These are phyloP conservation scores for Isabelozyma rhagii DNA, from an alignment of 805 yeast species.

Conservation along the genomic window DNA sequence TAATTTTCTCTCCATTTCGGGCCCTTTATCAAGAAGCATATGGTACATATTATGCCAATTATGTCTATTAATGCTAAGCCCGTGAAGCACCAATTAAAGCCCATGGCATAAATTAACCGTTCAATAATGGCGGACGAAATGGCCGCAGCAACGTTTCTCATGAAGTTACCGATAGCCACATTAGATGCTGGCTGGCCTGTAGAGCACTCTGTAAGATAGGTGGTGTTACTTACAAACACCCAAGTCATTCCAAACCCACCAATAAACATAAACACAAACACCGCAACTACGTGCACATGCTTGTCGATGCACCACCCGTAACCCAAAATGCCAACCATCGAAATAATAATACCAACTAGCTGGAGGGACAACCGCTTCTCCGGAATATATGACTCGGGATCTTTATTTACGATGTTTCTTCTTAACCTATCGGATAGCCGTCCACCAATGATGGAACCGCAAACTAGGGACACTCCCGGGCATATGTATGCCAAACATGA, in stretches of 20 bases:
- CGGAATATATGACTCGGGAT: slow-evolving; percentile 31
- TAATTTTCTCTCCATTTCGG: too few relatives aligned
- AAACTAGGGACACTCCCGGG: slow-evolving; percentile 48
- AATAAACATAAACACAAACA: slow-evolving; percentile 43
- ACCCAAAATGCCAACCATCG: slow-evolving; percentile 44
- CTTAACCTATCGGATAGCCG: slow-evolving; percentile 41
- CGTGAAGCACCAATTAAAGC: slow-evolving; percentile 54
- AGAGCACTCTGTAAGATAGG: slow-evolving; percentile 51
- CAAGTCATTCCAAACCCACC: slow-evolving; percentile 55
- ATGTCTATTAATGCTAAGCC: slow-evolving; percentile 40
- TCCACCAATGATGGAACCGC: slow-evolving; percentile 51
- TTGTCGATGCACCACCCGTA: slow-evolving; percentile 52
- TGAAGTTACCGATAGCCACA: slow-evolving; percentile 52
- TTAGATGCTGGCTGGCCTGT: slow-evolving; percentile 49
- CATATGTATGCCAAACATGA: slow-evolving; percentile 48
- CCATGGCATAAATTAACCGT: slow-evolving; percentile 30
- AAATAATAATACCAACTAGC: slow-evolving; percentile 38
- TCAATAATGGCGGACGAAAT: slow-evolving; percentile 46
- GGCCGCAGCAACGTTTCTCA: slow-evolving; percentile 54
- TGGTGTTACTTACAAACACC: slow-evolving; percentile 51
- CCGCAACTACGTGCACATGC: slow-evolving; percentile 32
- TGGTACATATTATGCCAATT: slow-evolving; percentile 12
- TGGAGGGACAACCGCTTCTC: slow-evolving; percentile 47
- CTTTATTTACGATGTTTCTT: slow-evolving; percentile 19
- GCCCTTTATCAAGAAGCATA: slow-evolving; percentile 8